Conservation (phyloP, 768 basidiomycete genomes). For the Nidula microcarpa region DNA sequence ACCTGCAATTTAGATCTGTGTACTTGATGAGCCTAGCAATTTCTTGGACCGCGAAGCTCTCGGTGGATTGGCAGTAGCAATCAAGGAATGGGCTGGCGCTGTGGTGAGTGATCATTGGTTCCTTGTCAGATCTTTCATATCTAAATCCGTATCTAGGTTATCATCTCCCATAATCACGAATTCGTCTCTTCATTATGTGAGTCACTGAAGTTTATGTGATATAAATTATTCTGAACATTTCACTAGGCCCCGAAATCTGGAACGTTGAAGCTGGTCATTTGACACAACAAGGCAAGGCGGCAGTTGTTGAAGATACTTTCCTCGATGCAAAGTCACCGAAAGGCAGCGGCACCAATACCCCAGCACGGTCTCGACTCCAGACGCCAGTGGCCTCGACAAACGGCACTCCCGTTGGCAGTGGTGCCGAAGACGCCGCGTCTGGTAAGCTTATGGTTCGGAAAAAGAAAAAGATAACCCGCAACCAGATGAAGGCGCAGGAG, state of each 20-base stretch:
- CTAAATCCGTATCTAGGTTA: slow-evolving; percentile 50
- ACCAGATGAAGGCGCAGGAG: slow-evolving; percentile 86
- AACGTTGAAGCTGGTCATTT: slow-evolving; percentile 83
- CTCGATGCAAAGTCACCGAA: slow-evolving; percentile 65
- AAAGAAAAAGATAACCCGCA: slow-evolving; percentile 91
- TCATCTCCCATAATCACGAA: slow-evolving; percentile 95
- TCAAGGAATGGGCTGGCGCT: slow-evolving; percentile 92
- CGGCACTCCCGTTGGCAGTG: slow-evolving; percentile 77
- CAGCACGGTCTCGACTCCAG: slow-evolving; percentile 63
- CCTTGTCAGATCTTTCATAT: slow-evolving; percentile 2
- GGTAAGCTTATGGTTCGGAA: slow-evolving; percentile 49
- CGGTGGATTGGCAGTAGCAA: slow-evolving; percentile 92
- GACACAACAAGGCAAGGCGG: slow-evolving; percentile 84
- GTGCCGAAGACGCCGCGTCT: slow-evolving; percentile 54
- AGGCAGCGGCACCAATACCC: slow-evolving; percentile 71
- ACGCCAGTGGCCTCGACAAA: slow-evolving; percentile 67
- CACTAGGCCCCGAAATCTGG: slow-evolving; percentile 88
- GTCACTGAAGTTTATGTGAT: slow-evolving; percentile 23
- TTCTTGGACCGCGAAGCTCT: slow-evolving; percentile 96
- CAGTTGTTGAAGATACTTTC: slow-evolving; percentile 83
- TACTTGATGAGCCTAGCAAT: slow-evolving; percentile 91
- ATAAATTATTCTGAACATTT: slow-evolving; percentile 4
- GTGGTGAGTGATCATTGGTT: slow-evolving; percentile 50
- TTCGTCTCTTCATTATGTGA: slow-evolving; percentile 80
- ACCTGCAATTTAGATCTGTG: slow-evolving; percentile 46